phyloP scores from a whole-genome alignment of 2,329 filamentous ascomycete genomes.

The Cladosporium oxysporum region DNA sequence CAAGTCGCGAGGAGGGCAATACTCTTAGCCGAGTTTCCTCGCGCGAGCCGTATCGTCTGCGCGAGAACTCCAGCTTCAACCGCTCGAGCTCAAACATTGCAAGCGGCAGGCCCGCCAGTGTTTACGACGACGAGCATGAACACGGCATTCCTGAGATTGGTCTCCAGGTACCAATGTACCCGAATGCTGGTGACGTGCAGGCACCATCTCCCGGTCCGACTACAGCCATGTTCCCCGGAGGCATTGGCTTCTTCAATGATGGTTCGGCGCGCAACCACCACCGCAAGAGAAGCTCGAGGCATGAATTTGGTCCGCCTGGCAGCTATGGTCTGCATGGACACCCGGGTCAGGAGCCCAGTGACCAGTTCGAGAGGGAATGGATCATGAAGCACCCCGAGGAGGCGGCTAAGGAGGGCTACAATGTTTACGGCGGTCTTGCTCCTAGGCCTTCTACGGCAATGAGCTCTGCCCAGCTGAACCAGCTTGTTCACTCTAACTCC shows the following conservation, averaged over 20 bases:
- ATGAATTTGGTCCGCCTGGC: constrained; percentile 73
- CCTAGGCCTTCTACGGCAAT: constrained; percentile 75
- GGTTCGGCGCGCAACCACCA: constrained; percentile 57
- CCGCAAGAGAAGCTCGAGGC: constrained; percentile 71
- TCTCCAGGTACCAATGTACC: constrained; percentile 89
- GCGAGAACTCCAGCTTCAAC: constrained; percentile 62
- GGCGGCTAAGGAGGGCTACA: constrained; percentile 75
- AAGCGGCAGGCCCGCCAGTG: constrained; percentile 54
- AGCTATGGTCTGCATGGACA: constrained; percentile 94
- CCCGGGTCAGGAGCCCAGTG: constrained; percentile 65
- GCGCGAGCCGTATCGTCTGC: constrained; percentile 55
- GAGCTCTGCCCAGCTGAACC: constrained; percentile 87
- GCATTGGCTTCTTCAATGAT: constrained; percentile 57
- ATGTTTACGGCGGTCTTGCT: constrained; percentile 57
- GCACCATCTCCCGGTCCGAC: constrained; percentile 79
- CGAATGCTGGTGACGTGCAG: constrained; percentile 90
- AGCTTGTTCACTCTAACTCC: constrained; percentile 74
- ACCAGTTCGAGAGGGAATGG: constrained; percentile 88
- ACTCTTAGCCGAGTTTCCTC: constrained; percentile 30
- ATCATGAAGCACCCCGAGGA: constrained; percentile 88
- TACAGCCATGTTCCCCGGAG: constrained; percentile 42
- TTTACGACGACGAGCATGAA: constrained; percentile 65
- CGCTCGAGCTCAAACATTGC: constrained; percentile 51
- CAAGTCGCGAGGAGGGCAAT: constrained; percentile 28
- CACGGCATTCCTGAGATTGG: constrained; percentile 92